These are phyloP conservation scores for Lasiodiplodia hormozganensis DNA, from an alignment of 2,329 filamentous ascomycete genomes.

Conservation along the genomic window DNA sequence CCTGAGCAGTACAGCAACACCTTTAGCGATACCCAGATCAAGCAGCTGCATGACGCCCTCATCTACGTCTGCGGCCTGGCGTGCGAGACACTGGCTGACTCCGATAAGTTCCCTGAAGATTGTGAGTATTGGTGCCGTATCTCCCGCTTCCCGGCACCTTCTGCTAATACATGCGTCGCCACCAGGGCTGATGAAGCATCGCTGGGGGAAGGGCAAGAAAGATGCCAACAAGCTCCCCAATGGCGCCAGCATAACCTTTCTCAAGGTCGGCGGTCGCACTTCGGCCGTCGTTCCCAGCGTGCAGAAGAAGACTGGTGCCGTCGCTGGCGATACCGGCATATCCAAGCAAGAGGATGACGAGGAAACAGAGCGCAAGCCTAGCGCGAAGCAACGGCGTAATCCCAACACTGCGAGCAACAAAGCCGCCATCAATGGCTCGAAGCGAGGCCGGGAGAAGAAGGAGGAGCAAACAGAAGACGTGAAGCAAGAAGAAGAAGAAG, in stretches of 20 bases:
- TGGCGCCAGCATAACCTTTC: constrained; percentile 82
- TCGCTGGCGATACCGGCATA: constrained; percentile 58
- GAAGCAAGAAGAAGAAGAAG: constrained; percentile 11
- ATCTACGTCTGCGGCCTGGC: constrained; percentile 81
- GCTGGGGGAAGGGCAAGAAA: constrained; percentile 90
- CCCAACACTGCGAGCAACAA: not conserved
- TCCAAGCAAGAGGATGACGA: constrained; percentile 36
- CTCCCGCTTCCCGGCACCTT: not conserved
- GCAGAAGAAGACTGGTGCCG: constrained; percentile 79
- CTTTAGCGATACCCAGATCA: constrained; percentile 74
- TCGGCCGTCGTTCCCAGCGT: constrained; percentile 85
- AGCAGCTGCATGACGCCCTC: constrained; percentile 73
- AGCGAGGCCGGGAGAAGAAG: constrained; percentile 17
- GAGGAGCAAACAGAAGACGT: constrained; percentile 18
- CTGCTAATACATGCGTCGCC: not conserved
- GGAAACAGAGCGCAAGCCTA: constrained; percentile 35
- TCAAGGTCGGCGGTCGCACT: constrained; percentile 90
- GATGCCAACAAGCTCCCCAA: constrained; percentile 73
- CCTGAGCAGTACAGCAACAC: constrained; percentile 93
- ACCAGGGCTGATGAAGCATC: constrained; percentile 68
- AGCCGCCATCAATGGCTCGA: not conserved
- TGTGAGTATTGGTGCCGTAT: constrained; percentile 56
- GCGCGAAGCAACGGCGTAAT: constrained; percentile 36
- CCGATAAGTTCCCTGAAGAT: constrained; percentile 79
- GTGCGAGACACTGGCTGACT: constrained; percentile 80